Conservation (phyloP, 179 eudicot species). For the Actinidia chinensis region DNA sequence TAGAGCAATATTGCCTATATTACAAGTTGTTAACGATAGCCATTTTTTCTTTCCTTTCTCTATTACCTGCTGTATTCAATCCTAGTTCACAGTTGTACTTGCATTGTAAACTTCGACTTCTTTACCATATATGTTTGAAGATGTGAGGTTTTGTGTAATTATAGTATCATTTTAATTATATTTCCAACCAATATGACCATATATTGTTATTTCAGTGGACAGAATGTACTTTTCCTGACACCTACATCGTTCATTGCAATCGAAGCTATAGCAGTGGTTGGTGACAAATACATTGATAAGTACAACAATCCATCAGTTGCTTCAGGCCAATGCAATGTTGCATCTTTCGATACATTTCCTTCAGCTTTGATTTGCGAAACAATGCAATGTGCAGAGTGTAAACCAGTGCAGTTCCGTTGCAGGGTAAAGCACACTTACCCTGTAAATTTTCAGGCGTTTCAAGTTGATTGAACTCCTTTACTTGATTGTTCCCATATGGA, state of each 20-base stretch:
- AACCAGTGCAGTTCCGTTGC: constrained; percentile 54
- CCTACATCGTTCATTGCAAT: constrained; percentile 72
- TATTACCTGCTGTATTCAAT: no score
- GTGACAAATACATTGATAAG: constrained; percentile 16
- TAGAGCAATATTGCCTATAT: no score
- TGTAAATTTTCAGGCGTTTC: constrained; percentile 5
- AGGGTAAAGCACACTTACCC: constrained; percentile 44
- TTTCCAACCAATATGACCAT: neutral
- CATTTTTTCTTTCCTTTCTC: no score
- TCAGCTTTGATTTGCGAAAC: constrained; percentile 49
- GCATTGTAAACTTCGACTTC: neutral
- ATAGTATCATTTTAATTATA: neutral
- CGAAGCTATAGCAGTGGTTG: constrained; percentile 38
- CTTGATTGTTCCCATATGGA: neutral
- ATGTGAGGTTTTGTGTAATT: neutral
- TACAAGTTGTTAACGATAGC: no score
- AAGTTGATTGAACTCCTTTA: neutral
- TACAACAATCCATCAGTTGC: constrained; percentile 23
- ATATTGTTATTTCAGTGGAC: constrained; percentile 45
- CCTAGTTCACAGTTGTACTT: neutral
- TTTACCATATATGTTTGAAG: neutral
- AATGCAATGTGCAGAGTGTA: constrained; percentile 30
- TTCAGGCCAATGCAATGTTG: constrained; percentile 23
- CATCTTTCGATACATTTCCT: constrained; percentile 28
- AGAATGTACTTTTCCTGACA: constrained; percentile 48